Conservation (phyloP, 75 land plant genomes). For the Adiantum capillusveneris region DNA sequence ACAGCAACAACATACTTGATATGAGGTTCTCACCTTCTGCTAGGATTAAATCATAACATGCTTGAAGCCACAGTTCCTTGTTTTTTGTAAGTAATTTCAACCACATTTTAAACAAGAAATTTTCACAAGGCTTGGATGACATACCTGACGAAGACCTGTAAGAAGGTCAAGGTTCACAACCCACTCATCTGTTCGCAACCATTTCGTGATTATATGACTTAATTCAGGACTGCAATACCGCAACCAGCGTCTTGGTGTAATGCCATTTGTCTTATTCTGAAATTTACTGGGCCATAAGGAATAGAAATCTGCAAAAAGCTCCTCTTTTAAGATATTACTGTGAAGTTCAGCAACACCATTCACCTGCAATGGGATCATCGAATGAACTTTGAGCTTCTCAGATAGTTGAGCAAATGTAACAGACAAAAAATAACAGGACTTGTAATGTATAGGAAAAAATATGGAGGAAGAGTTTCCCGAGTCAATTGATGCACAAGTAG, state of each 20-base stretch:
- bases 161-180: constrained; percentile 74
- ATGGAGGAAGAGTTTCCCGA: neutral
- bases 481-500: neutral
- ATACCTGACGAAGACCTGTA: constrained; percentile 58
- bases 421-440: too few relatives aligned
- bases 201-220: constrained; percentile 76
- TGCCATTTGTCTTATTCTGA: constrained; percentile 97
- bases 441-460: too few relatives aligned
- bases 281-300: constrained; percentile 88
- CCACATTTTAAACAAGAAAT: neutral
- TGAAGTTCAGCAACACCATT: constrained; percentile 97
- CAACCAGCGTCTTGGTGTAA: constrained; percentile 96
- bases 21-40: neutral
- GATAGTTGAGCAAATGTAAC: too few relatives aligned
- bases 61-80: neutral
- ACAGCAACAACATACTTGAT: neutral
- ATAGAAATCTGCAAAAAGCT: constrained; percentile 80
- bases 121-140: too few relatives aligned
- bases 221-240: constrained; percentile 88
- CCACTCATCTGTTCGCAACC: constrained; percentile 88
- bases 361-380: constrained; percentile 54
- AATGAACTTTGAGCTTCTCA: too few relatives aligned
- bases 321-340: constrained; percentile 69
- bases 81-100: neutral
- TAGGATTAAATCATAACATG: neutral